A percentile compares a stretch with the other conserved stretches of the same genome.
These are phyloP conservation scores for Coniophora puteana DNA, from an alignment of 1,284 basidiomycete genomes.

Conservation along the genomic window DNA sequence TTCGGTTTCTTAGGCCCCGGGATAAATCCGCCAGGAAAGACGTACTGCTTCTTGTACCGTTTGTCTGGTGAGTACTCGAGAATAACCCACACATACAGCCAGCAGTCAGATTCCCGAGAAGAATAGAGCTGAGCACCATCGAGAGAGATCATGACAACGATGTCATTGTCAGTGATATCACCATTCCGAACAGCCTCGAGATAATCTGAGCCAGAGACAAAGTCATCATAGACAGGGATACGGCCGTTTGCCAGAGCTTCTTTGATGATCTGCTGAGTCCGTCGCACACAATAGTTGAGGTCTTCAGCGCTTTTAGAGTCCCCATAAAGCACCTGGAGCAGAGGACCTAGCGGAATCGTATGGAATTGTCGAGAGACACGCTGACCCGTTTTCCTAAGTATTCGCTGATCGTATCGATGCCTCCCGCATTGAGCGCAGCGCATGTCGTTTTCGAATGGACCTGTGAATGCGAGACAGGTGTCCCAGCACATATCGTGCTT, in stretches of 20 bases:
- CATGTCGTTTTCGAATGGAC: neutral
- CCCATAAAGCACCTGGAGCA: constrained; percentile 29
- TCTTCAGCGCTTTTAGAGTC: constrained; percentile 15
- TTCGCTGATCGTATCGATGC: constrained; percentile 15
- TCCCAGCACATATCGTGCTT: neutral
- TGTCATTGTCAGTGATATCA: constrained; percentile 11
- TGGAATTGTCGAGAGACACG: constrained; percentile 20
- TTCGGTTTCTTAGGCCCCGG: neutral
- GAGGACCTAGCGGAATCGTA: constrained; percentile 33
- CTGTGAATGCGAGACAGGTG: constrained; percentile 5
- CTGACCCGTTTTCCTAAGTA: neutral
- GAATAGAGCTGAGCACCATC: neutral
- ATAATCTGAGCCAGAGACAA: constrained; percentile 9
- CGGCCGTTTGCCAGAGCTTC: neutral
- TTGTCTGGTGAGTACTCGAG: neutral
- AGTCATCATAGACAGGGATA: constrained; percentile 10
- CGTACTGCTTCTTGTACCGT: neutral
- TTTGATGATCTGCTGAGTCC: constrained; percentile 4
- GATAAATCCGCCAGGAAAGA: neutral
- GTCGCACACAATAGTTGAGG: constrained; percentile 14
- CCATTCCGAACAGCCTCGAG: constrained; percentile 17
- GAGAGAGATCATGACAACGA: neutral
- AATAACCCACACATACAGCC: neutral
- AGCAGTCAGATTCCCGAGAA: neutral
- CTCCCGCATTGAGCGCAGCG: constrained; percentile 15